Evolutionary conservation across 2,329 filamentous ascomycete genomes (phyloP).

Genomic region (Diaporthe nobilis): DNA sequence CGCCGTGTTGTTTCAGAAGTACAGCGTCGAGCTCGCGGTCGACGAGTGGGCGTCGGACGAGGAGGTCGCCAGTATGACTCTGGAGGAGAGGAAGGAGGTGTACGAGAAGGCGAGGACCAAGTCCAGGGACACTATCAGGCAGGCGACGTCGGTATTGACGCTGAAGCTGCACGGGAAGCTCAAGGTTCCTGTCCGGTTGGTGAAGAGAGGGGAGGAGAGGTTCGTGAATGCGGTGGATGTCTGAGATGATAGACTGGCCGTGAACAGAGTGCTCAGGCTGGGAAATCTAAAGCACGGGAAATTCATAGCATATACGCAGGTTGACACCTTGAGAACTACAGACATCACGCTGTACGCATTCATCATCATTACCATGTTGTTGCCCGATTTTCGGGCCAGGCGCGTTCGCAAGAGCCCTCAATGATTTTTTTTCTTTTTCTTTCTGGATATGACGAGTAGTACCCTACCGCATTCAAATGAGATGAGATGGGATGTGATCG

Average conservation of each 20-base stretch:
- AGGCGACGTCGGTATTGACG: slow-evolving; percentile 76
- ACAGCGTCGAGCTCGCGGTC: slow-evolving; percentile 80
- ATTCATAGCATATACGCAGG: background rate
- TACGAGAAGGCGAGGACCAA: slow-evolving; percentile 74
- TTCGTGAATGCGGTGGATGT: slow-evolving; percentile 65
- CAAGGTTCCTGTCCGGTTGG: slow-evolving; percentile 76
- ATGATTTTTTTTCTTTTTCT: background rate
- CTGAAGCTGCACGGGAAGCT: slow-evolving; percentile 75
- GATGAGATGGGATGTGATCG: background rate
- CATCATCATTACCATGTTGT: background rate
- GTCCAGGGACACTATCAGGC: slow-evolving; percentile 65
- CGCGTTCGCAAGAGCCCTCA: background rate
- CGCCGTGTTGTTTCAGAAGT: slow-evolving; percentile 68
- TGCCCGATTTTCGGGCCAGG: background rate
- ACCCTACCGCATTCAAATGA: background rate
- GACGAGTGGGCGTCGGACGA: slow-evolving; percentile 69
- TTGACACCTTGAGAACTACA: background rate
- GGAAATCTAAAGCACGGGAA: background rate
- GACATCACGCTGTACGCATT: background rate
- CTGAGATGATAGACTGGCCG: background rate
- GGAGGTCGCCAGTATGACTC: slow-evolving; percentile 66
- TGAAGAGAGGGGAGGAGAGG: slow-evolving; percentile 77
- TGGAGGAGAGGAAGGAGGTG: slow-evolving; percentile 61
- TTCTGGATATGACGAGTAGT: background rate
- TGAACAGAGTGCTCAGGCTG: background rate